Percentiles rank a stretch among this genome's conserved stretches.
phyloP scores from a whole-genome alignment of 441 rosid genomes.

The Daphne laureola region DNA sequence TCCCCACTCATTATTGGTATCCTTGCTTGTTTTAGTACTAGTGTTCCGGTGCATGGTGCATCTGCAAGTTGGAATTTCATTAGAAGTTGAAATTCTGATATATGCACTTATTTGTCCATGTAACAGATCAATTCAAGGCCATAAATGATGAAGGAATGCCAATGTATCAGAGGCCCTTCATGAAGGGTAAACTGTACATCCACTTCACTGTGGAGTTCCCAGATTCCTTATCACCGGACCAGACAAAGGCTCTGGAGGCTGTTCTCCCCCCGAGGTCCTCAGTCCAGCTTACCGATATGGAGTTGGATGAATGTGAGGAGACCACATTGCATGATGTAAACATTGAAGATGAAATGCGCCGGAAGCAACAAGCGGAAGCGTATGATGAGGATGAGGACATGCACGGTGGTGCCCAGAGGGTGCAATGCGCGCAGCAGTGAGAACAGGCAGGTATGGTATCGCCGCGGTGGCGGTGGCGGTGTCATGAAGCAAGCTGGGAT shows the following conservation, averaged over 20 bases:
- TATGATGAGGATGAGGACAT: constrained; percentile 79
- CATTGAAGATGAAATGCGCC: constrained; percentile 81
- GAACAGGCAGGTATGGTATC: too few relatives aligned
- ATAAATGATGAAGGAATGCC: constrained; percentile 95
- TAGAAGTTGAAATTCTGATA: too few relatives aligned
- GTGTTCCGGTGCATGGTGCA: too few relatives aligned
- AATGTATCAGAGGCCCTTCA: constrained; percentile 77
- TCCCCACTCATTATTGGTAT: too few relatives aligned
- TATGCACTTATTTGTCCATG: too few relatives aligned
- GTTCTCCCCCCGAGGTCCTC: constrained; percentile 57
- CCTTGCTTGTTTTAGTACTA: too few relatives aligned
- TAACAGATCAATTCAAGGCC: constrained; percentile 72
- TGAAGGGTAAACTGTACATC: constrained; percentile 85
- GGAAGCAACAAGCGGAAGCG: constrained; percentile 75
- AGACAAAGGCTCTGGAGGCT: constrained; percentile 59
- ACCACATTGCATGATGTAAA: constrained; percentile 79
- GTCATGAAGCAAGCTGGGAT: not conserved
- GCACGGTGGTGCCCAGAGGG: constrained; percentile 79
- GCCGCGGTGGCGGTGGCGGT: not conserved
- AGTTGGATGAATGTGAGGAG: constrained; percentile 92
- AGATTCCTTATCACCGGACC: constrained; percentile 51
- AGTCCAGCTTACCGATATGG: constrained; percentile 65
- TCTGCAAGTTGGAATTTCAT: too few relatives aligned
- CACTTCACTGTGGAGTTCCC: constrained; percentile 88
- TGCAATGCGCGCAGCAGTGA: constrained; percentile 91